Evolutionary conservation across 2,329 filamentous ascomycete genomes (phyloP).

Genomic region (Cordyceps javanica): DNA sequence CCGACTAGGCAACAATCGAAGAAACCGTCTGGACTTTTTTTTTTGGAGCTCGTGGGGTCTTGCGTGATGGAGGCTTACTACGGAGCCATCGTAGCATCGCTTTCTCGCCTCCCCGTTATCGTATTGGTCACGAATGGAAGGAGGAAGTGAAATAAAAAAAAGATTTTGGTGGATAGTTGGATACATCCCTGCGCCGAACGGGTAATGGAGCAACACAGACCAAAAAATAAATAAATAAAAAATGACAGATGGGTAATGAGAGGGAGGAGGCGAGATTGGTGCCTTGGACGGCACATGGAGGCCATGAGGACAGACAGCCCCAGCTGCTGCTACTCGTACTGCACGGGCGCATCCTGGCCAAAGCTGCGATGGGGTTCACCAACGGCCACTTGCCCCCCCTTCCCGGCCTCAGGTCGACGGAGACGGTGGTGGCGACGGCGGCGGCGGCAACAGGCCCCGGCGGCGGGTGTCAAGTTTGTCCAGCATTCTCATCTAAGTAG

Average conservation of each 20-base stretch:
- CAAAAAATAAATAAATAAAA: neutral
- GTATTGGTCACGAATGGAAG: slow-evolving; percentile 1
- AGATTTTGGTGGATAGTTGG: too few species aligned
- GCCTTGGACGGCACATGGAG: neutral
- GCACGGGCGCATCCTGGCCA: neutral
- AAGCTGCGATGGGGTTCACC: too few species aligned
- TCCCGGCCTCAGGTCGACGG: too few species aligned
- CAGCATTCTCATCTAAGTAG: too few species aligned
- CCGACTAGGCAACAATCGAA: neutral
- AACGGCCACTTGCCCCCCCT: too few species aligned
- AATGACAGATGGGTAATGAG: neutral
- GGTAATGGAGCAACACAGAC: neutral
- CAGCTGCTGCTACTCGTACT: neutral
- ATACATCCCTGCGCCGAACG: neutral
- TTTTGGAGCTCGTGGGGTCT: neutral
- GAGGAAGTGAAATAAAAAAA: neutral
- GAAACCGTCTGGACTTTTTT: neutral
- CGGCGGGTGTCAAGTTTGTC: too few species aligned
- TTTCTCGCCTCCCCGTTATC: neutral
- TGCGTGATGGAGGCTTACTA: neutral
- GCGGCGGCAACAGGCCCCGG: too few species aligned
- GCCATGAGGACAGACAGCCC: slow-evolving; percentile 8
- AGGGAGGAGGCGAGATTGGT: neutral
- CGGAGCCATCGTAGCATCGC: slow-evolving; percentile 4
- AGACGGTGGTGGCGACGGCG: too few species aligned